Evolutionary conservation across 75 land plant genomes (phyloP).

Genomic region (Isoetes taiwanensis): DNA sequence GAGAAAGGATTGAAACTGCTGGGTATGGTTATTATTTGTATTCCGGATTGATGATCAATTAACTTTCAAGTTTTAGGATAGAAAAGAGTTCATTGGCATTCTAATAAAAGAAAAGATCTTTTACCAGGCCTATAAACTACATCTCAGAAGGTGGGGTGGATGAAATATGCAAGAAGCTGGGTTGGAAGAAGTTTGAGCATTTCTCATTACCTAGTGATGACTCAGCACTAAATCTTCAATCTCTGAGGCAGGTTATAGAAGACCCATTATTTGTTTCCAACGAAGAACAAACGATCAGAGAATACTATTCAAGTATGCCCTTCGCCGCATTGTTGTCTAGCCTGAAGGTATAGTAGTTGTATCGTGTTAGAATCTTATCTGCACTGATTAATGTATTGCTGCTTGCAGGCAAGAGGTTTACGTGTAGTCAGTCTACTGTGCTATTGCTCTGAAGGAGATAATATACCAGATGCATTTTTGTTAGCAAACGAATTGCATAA

Average conservation of each 20-base stretch:
- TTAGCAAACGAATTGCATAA: slow-evolving; percentile 67
- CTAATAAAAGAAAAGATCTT: too few species aligned
- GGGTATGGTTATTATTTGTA: slow-evolving; percentile 20
- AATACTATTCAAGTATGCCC: slow-evolving; percentile 75
- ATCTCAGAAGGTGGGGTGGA: slow-evolving; percentile 42
- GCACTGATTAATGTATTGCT: neutral
- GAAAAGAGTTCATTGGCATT: too few species aligned
- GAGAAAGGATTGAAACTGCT: slow-evolving; percentile 40
- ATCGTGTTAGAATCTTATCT: neutral
- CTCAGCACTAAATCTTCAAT: slow-evolving; percentile 39
- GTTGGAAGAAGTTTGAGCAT: slow-evolving; percentile 65
- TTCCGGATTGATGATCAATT: neutral
- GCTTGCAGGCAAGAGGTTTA: slow-evolving; percentile 64
- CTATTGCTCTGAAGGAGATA: slow-evolving; percentile 96
- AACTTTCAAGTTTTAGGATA: too few species aligned
- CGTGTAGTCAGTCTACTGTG: slow-evolving; percentile 72
- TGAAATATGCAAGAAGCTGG: slow-evolving; percentile 52
- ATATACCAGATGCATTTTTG: slow-evolving; percentile 69
- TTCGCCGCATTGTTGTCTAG: slow-evolving; percentile 79
- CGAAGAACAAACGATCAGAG: slow-evolving; percentile 42
- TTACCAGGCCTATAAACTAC: neutral
- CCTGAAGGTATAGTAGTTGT: slow-evolving; percentile 46
- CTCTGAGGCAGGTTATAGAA: slow-evolving; percentile 17
- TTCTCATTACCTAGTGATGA: slow-evolving; percentile 38
- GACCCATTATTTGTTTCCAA: slow-evolving; percentile 26